Base-by-base conservation (phyloP, 305 asterid genomes). In the Lippia alba region DNA sequence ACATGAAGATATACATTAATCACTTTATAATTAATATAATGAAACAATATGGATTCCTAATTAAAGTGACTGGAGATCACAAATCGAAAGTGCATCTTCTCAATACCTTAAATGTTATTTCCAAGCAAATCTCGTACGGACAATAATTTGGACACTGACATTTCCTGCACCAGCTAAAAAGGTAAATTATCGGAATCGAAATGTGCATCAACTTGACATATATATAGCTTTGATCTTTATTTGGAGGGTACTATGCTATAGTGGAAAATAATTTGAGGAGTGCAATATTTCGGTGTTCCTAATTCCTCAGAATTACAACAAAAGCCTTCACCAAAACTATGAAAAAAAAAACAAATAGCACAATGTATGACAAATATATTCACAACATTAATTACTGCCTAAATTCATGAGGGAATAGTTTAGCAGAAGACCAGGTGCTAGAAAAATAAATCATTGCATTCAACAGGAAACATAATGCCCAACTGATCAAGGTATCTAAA, bases 41-140 rank as follows among this genome's bases (percentile, higher is more conserved):
- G 20, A 15, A 24, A 56, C 6, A 66, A 14, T 15, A 46, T 45
- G 59, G 59, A 48, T 32, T 44, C 45, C 53, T n/a, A 24, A 24
- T 24, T 24, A 48, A 63, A 19, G 32, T 6, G 16, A 46, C 32
- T 32, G 33, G 63, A 30, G 36, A 56, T n/a, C n/a, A 51, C 46
- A 45, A 17, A 36, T 56, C 12, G 24, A 56, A 70, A 55, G 60
- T 33, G 69, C 59, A 51, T 40, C 24, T 53, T 54, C 30, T 24
- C 59, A 48, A 61, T 17, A 61, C 57, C 71, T 56, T 30, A 57
- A 2, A 67, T 2, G 71, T 56, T 66, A 20, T 55, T 16, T 48
- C 34, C 61, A 76, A 59, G 66, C 44, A 69, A 73, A 12, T 53
- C 50, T 78, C 59, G 70, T 73, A 63, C 65, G 51, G 78, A 41